Percentiles rank a stretch among this genome's conserved stretches.
Conservation (phyloP, 1,284 basidiomycete genomes). For the Leccinum solheimii region DNA sequence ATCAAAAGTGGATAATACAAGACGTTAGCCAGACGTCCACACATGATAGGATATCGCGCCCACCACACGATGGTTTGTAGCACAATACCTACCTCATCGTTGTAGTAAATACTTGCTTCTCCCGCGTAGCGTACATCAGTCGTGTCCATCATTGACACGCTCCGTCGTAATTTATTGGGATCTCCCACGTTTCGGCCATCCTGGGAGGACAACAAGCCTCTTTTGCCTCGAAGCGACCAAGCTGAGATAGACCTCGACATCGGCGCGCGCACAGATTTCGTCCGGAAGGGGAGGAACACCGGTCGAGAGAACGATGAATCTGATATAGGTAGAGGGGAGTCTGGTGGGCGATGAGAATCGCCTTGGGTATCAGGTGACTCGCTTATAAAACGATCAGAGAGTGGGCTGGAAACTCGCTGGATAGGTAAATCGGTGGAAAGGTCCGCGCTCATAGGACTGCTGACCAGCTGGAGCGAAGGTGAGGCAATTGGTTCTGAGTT, state of each 20-base stretch:
- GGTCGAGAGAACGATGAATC: slow-evolving; percentile 14
- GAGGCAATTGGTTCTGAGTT: slow-evolving; percentile 10
- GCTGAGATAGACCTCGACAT: slow-evolving; percentile 23
- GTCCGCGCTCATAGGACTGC: slow-evolving; percentile 8
- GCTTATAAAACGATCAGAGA: slow-evolving; percentile 11
- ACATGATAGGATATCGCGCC: neutral
- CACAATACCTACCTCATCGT: slow-evolving; percentile 22
- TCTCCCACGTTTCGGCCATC: slow-evolving; percentile 48
- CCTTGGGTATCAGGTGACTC: slow-evolving; percentile 1
- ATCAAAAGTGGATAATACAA: neutral
- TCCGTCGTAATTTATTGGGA: slow-evolving; percentile 42
- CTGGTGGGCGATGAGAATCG: neutral
- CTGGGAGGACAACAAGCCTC: slow-evolving; percentile 1
- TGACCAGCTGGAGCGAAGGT: neutral
- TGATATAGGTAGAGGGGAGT: neutral
- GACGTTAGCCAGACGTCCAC: slow-evolving; percentile 4
- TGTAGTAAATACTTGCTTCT: slow-evolving; percentile 43
- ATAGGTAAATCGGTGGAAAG: neutral
- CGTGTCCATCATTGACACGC: slow-evolving; percentile 23
- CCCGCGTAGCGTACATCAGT: slow-evolving; percentile 55
- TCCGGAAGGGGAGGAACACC: slow-evolving; percentile 17
- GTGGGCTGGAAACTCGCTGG: slow-evolving; percentile 1
- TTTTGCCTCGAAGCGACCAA: slow-evolving; percentile 6
- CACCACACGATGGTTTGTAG: neutral
- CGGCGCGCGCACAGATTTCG: slow-evolving; percentile 13